These are phyloP conservation scores for Candida dendrica DNA, from an alignment of 805 yeast species.

Conservation along the genomic window DNA sequence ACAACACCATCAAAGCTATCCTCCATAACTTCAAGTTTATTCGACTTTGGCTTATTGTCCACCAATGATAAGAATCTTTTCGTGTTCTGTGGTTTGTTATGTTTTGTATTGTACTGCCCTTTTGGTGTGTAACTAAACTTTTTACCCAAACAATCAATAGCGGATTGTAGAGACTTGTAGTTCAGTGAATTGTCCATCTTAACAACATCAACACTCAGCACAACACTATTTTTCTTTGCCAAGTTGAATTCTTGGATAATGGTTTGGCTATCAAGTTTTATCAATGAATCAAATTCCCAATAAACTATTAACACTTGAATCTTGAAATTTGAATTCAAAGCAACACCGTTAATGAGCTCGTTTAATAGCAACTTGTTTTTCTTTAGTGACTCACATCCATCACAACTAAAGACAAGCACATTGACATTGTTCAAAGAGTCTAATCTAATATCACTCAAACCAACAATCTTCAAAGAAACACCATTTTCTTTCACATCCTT, in stretches of 20 bases:
- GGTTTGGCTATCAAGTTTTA: conserved; percentile 17
- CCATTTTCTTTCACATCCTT: conserved; percentile 1
- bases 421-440: conserved; percentile 22
- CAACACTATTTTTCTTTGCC: conserved; percentile 19
- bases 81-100: background rate
- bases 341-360: conserved; percentile 27
- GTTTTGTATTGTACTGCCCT: conserved; percentile 22
- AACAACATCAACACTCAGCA: conserved; percentile 21
- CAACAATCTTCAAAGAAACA: conserved; percentile 13
- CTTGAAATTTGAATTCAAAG: conserved; percentile 25
- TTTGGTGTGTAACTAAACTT: conserved; percentile 24
- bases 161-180: conserved; percentile 10
- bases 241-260: conserved; percentile 24
- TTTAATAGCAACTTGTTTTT: conserved; percentile 19
- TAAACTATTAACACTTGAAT: conserved; percentile 27
- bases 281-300: conserved; percentile 30
- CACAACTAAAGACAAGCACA: conserved; percentile 30
- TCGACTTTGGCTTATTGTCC: background rate
- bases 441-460: conserved; percentile 20
- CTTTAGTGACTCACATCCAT: conserved; percentile 26
- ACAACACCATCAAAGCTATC: background rate
- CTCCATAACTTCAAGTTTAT: background rate
- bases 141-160: conserved; percentile 16
- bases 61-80: background rate
- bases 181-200: conserved; percentile 24